These are phyloP conservation scores for Irpex sp. DNA, from an alignment of 1,284 basidiomycete species.

Conservation along the genomic window DNA sequence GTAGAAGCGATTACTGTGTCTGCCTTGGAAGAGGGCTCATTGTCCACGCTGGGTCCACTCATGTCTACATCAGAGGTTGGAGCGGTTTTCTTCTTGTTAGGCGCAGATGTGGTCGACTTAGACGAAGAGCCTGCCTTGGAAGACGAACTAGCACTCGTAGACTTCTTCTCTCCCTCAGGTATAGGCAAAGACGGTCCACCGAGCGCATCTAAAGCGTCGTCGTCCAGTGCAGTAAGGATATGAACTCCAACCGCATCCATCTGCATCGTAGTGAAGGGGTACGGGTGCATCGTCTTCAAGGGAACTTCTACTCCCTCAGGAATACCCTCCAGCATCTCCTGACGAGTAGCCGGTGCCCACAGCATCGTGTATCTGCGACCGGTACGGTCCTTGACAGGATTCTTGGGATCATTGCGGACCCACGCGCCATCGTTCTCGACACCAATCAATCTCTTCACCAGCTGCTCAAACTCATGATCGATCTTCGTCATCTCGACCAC, in stretches of 20 bases:
- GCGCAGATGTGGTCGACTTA: not conserved
- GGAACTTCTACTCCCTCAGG: not conserved
- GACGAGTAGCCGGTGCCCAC: not conserved
- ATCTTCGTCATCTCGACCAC: not conserved
- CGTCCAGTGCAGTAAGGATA: not conserved
- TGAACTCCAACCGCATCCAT: not conserved
- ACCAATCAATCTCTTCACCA: not conserved
- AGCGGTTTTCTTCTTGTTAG: not conserved
- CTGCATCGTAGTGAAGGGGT: not conserved
- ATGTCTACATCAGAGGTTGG: not conserved
- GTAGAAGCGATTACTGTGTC: not conserved
- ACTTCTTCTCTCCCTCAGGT: not conserved
- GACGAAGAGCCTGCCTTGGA: not conserved
- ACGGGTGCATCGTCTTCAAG: not conserved
- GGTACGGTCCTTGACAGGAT: not conserved
- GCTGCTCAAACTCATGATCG: not conserved
- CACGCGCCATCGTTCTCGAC: not conserved
- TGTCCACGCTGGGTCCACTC: not conserved
- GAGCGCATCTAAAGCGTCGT: not conserved
- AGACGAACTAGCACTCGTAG: not conserved
- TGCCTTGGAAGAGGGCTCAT: not conserved
- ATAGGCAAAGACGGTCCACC: not conserved
- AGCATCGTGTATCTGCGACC: conserved; percentile 5
- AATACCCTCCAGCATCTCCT: not conserved
- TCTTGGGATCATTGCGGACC: conserved; percentile 5